Evolutionary conservation across 768 basidiomycete species (phyloP).

Genomic region (Leucocoprinus leucothites): DNA sequence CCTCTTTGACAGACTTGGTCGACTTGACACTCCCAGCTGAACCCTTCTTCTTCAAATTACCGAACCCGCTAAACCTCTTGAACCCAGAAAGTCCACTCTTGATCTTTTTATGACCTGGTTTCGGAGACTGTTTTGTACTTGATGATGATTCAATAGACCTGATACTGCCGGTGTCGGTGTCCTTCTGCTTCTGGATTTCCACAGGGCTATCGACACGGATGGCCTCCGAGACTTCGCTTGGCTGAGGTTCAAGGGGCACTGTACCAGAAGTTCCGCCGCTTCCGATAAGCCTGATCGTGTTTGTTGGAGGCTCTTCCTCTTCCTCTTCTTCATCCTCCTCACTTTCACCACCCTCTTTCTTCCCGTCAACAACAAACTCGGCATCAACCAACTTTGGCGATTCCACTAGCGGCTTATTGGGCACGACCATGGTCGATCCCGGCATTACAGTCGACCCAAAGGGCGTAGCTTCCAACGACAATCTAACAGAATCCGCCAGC

Average conservation of each 20-base stretch:
- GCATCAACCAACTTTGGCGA: constrained; percentile 5
- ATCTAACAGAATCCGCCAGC: constrained; percentile 8
- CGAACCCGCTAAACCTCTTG: constrained; percentile 50
- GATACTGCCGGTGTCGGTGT: constrained; percentile 35
- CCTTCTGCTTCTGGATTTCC: constrained; percentile 30
- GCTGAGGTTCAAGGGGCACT: constrained; percentile 14
- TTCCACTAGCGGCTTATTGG: not conserved
- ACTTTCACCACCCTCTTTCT: not conserved
- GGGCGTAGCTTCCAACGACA: constrained; percentile 1
- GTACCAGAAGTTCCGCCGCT: constrained; percentile 45
- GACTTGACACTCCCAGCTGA: constrained; percentile 42
- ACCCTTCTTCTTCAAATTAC: constrained; percentile 50
- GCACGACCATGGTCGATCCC: not conserved
- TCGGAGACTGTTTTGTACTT: constrained; percentile 17
- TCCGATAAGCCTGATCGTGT: constrained; percentile 59
- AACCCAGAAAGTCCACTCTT: constrained; percentile 54
- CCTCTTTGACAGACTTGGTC: constrained; percentile 23
- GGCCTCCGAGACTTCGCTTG: constrained; percentile 18
- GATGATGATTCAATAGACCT: constrained; percentile 31
- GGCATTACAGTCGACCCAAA: not conserved
- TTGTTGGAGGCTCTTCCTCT: constrained; percentile 25
- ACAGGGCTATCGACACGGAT: constrained; percentile 23
- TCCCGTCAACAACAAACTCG: not conserved
- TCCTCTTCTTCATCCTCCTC: not conserved
- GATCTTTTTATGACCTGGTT: constrained; percentile 50